Evolutionary conservation across 495 filamentous ascomycete genomes (phyloP), one percentile per base, ranked within the genome.

Genomic region (Penicillium argentinense): DNA sequence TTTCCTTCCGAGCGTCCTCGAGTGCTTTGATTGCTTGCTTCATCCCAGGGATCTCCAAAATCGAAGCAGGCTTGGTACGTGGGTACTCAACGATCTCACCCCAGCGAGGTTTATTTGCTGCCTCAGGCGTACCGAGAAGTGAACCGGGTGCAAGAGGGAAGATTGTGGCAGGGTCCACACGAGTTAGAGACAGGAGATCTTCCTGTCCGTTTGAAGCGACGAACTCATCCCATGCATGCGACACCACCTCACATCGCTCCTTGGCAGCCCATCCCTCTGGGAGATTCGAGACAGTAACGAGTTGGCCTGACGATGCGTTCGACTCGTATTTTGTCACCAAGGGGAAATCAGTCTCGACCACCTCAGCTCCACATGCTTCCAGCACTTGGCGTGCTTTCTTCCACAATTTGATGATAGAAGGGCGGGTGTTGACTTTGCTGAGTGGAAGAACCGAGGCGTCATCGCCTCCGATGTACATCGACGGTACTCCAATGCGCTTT

Each of bases 191-290:
- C 1, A 57, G 26, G 8, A 65, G 49, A 5, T 52, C 60, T 11
- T 54, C 40, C 27, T 69, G 63, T 2, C 39, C 53, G 19, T 69
- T 69, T 8, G 45, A 11, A 0, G 43, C 29, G 16, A 68, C 39
- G 27, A 68, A 69, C 24, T 69, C 64, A 39, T 67, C 66, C 64
- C 66, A 69, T 7, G 60, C 54, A 33, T 67, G 62, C 1, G 64
- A 54, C 9, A 67, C 56, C 9, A 69, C 53, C 22, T 69, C 57
- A 28, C 64, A 54, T 50, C 64, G 53, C 42, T 69, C 66, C 30
- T 63, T 54, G n/a, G 44, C 53, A 4, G 47, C 39, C 66, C 66
- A 69, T 19, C 56, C 57, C 3, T 63, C 61, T 32, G 63, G 66
- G 11, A 69, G 57, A 21, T 50, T 57, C n/a, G 53, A 51, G 23